Conservation (phyloP, 2,329 filamentous ascomycete genomes). For the Ceratocystis variospora region DNA sequence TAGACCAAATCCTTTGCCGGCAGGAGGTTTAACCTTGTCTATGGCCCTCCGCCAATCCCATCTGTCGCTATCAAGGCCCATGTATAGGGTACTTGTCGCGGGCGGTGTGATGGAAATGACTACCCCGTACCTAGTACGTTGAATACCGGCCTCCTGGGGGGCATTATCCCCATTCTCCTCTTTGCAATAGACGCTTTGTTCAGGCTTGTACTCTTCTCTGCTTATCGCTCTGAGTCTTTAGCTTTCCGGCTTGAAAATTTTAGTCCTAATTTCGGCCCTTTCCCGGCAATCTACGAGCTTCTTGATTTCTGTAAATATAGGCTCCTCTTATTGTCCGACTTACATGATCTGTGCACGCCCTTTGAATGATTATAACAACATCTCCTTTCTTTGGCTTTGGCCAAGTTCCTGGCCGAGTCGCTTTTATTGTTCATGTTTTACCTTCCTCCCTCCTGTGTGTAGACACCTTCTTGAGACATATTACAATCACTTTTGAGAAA, state of each 20-base stretch:
- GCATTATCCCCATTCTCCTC: background rate
- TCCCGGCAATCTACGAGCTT: conserved; percentile 1
- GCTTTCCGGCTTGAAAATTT: background rate
- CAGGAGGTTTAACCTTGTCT: background rate
- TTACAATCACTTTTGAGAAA: background rate
- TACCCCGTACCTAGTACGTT: background rate
- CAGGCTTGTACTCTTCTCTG: background rate
- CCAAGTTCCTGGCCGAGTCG: background rate
- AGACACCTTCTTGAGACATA: background rate
- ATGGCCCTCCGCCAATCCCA: background rate
- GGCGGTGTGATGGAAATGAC: background rate
- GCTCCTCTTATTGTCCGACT: conserved; percentile 4
- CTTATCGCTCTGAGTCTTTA: background rate
- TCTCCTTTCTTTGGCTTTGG: background rate
- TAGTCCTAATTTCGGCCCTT: conserved; percentile 9
- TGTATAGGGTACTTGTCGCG: conserved; percentile 1
- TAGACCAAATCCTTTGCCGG: background rate
- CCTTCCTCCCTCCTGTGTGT: background rate
- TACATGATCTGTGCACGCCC: conserved; percentile 9
- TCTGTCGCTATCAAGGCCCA: background rate
- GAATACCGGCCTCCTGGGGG: background rate
- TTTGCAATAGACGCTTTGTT: background rate
- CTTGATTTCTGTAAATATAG: background rate
- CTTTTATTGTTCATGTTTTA: background rate
- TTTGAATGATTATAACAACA: background rate